Evolutionary conservation across 2,329 filamentous ascomycete genomes (phyloP).

Genomic region (Fusarium austroafricanum): DNA sequence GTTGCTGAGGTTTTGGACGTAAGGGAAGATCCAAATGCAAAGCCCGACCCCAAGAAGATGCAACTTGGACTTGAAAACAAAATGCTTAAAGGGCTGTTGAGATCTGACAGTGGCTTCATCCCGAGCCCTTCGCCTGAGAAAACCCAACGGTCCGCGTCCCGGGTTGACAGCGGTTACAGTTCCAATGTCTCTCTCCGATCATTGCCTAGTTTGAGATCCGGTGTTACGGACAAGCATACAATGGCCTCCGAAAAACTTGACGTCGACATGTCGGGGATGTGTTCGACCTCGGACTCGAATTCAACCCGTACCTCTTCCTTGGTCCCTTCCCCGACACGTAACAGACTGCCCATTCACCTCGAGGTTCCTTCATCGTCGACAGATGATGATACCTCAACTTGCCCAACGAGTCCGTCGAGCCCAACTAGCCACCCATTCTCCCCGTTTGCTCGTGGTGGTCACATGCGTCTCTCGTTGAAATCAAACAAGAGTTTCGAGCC

Average conservation of each 20-base stretch:
- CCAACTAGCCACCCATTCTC: constrained; percentile 30
- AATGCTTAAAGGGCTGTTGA: constrained; percentile 40
- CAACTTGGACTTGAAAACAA: constrained; percentile 39
- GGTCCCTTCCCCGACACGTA: constrained; percentile 31
- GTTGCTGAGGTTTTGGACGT: constrained; percentile 53
- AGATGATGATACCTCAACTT: constrained; percentile 35
- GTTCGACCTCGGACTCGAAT: constrained; percentile 32
- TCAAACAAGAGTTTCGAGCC: constrained; percentile 35
- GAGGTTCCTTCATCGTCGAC: constrained; percentile 31
- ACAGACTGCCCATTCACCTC: constrained; percentile 33
- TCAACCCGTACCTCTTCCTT: constrained; percentile 37
- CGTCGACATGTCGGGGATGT: constrained; percentile 18
- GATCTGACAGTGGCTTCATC: constrained; percentile 62
- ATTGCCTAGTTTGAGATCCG: constrained; percentile 51
- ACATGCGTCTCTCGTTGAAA: constrained; percentile 34
- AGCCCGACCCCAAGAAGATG: constrained; percentile 46
- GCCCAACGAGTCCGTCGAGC: constrained; percentile 32
- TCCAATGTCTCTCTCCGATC: constrained; percentile 70
- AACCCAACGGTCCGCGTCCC: constrained; percentile 61
- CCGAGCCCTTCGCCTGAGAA: constrained; percentile 59
- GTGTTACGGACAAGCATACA: constrained; percentile 34
- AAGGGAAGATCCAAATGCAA: constrained; percentile 59
- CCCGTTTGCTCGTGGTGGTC: constrained; percentile 33
- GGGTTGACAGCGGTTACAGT: constrained; percentile 71
- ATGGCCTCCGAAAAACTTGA: constrained; percentile 36